Conservation (phyloP, 2,329 filamentous ascomycete species). For the Botrytis paeoniae region DNA sequence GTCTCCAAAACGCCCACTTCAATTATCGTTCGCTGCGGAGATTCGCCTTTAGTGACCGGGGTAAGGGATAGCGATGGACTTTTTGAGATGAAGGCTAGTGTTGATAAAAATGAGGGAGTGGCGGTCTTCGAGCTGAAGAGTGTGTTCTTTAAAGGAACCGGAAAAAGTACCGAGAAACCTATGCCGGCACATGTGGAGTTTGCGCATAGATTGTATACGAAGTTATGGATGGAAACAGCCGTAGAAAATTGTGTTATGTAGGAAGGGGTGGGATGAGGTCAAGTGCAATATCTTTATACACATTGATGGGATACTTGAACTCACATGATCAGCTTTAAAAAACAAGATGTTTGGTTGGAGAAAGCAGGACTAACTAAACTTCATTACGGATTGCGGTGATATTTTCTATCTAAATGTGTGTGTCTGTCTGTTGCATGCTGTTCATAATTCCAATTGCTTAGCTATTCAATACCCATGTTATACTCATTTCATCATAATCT, state of each 20-base stretch:
- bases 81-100: slow-evolving; percentile 60
- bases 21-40: slow-evolving; percentile 64
- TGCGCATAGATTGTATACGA: slow-evolving; percentile 54
- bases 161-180: slow-evolving; percentile 42
- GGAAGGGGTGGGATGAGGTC: background rate
- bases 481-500: background rate
- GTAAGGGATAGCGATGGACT: slow-evolving; percentile 61
- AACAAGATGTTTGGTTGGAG: background rate
- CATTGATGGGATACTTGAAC: background rate
- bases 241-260: slow-evolving; percentile 29
- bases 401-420: background rate
- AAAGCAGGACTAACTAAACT: background rate
- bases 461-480: background rate
- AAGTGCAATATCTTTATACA: background rate
- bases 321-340: background rate
- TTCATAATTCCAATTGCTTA: background rate
- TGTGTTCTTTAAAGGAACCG: slow-evolving; percentile 55
- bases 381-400: background rate
- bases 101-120: slow-evolving; percentile 59
- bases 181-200: slow-evolving; percentile 49
- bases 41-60: slow-evolving; percentile 56
- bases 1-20: slow-evolving; percentile 58
- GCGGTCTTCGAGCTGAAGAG: slow-evolving; percentile 65
- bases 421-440: background rate
- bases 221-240: slow-evolving; percentile 55